Evolutionary conservation across 768 basidiomycete genomes (phyloP).

Genomic region (Coprinopsis marcescibilis): DNA sequence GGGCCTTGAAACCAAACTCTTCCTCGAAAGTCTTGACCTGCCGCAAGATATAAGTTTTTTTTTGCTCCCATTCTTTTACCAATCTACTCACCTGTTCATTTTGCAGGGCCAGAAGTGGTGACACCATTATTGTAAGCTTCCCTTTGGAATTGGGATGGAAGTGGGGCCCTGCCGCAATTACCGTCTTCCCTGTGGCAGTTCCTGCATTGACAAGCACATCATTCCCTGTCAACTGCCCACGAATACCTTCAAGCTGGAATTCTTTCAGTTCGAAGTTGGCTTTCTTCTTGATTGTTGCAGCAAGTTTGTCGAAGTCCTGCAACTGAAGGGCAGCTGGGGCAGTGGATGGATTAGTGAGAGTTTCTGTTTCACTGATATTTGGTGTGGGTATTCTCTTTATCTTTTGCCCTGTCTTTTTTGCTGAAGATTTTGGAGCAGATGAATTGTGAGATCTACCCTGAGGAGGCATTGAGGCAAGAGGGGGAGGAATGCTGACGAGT

Average conservation of each 20-base stretch:
- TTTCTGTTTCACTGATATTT: too few relatives aligned
- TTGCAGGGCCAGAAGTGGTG: conserved; percentile 33
- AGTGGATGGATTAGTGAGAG: too few relatives aligned
- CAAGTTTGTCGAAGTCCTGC: conserved; percentile 4
- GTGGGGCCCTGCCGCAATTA: conserved; percentile 33
- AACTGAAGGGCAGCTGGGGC: conserved; percentile 7
- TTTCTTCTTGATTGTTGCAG: conserved; percentile 12
- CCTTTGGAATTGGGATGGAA: conserved; percentile 18
- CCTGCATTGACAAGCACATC: conserved; percentile 33
- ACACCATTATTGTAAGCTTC: conserved; percentile 31
- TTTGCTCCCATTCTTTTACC: neutral
- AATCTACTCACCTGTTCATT: conserved; percentile 22
- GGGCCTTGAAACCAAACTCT: conserved; percentile 23
- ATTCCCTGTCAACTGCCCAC: conserved; percentile 22
- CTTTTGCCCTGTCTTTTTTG: too few relatives aligned
- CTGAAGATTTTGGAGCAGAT: too few relatives aligned
- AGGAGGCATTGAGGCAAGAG: too few relatives aligned
- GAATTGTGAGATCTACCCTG: too few relatives aligned
- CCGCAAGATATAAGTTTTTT: neutral
- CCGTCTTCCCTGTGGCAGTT: conserved; percentile 33
- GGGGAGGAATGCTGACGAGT: too few relatives aligned
- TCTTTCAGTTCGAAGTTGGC: conserved; percentile 16
- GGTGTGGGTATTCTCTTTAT: too few relatives aligned
- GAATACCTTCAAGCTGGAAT: conserved; percentile 26
- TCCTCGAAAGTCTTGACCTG: neutral